Evolutionary conservation across 805 yeast species (phyloP), one percentile per base, ranked within the genome.

Genomic region (Kuraishia piskuri): DNA sequence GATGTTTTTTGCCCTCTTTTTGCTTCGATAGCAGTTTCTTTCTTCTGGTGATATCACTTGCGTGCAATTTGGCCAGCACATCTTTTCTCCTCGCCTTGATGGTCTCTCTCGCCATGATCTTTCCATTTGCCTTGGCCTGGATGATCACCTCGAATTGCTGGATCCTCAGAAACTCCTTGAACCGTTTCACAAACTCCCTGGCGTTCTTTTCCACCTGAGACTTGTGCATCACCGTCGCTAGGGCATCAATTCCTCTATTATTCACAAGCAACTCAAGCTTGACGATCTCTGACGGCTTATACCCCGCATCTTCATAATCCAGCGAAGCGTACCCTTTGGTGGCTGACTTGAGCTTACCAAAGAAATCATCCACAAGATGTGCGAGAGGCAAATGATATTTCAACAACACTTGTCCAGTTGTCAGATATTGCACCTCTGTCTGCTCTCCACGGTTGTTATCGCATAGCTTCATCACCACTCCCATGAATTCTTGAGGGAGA

Each of bases 221-320:
- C 44, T 78, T 71, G 64, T 94, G 99, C 84, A 92, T 79, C 2
- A 92, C 91, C 52, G 88, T 91, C 0, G 97, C 89, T 51, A 92
- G 74, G 0, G 98, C 98, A 71, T 92, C 99, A 40, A 92, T 86
- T 21, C 96, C 81, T 48, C 74, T 80, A 2, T 97, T 96, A 66
- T 92, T 94, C 3, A 92, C 96, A 54, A 92, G 73, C 48, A 94
- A 74, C 65, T 92, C 97, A 71, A 92, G 71, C 63, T 92, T 94
- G 36, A 88, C 90, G 22, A 92, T 81, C 63, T 88, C 90, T 1
- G 95, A 82, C 36, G 80, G 78, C 58, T 73, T 77, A 69, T 90
- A 92, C 0, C 98, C 99, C 3, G 86, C 83, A 63, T 92, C 98
- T 61, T 94, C 97, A 63, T 92, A 92, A 69, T 92, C 98, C 52